Evolutionary conservation across 495 filamentous ascomycete genomes (phyloP).

Genomic region (Penicillium roqueforti): DNA sequence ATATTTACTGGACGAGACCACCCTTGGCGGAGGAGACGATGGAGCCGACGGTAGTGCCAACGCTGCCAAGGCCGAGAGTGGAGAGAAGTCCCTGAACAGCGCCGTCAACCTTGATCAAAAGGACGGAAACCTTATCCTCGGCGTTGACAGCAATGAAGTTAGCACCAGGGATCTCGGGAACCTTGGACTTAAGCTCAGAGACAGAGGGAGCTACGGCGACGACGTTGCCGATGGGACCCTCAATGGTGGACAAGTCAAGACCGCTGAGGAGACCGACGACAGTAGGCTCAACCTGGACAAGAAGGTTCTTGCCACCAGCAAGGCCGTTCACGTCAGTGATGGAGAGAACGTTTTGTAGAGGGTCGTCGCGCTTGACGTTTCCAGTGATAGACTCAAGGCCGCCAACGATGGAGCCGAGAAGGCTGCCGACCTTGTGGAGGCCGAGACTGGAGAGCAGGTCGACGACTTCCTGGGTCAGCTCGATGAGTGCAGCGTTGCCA

Average conservation of each 20-base stretch:
- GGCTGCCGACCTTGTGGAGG: conserved; percentile 67
- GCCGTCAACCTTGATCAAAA: conserved; percentile 23
- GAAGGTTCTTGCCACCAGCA: conserved; percentile 9
- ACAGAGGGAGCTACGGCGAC: conserved; percentile 12
- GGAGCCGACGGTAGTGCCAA: conserved; percentile 16
- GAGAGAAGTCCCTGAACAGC: conserved; percentile 17
- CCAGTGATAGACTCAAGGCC: conserved; percentile 2
- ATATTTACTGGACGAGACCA: conserved; percentile 14
- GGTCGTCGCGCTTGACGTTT: conserved; percentile 12
- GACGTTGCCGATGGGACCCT: conserved; percentile 19
- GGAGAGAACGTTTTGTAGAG: conserved; percentile 13
- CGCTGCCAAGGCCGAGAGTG: conserved; percentile 19
- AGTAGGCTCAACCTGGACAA: conserved; percentile 14
- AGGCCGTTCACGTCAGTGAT: conserved; percentile 15
- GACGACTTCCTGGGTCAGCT: conserved; percentile 18
- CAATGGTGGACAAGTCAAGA: conserved; percentile 15
- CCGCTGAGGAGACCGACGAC: conserved; percentile 13
- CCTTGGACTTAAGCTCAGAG: conserved; percentile 11
- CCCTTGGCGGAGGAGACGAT: conserved; percentile 10
- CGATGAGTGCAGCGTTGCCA: conserved; percentile 18
- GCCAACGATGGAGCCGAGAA: conserved; percentile 20
- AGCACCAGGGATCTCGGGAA: conserved; percentile 8
- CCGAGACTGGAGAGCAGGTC: conserved; percentile 44
- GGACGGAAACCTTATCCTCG: conserved; percentile 16
- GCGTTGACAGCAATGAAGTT: conserved; percentile 21